Conservation (phyloP, 2,329 filamentous ascomycete genomes). For the Fusarium sp. region DNA sequence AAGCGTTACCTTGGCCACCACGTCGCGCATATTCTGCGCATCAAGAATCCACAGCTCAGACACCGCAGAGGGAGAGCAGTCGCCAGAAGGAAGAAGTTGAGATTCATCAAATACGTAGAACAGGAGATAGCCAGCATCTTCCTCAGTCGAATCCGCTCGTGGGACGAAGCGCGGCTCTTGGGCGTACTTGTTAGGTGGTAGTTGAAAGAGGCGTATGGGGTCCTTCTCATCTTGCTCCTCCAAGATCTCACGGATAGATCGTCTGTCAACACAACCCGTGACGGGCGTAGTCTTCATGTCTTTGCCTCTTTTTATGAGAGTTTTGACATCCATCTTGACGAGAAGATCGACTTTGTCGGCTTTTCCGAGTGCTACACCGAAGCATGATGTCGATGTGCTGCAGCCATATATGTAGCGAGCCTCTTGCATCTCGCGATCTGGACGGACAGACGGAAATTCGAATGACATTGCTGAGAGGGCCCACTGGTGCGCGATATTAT, state of each 20-base stretch:
- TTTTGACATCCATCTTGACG: constrained; percentile 71
- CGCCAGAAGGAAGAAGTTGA: constrained; percentile 68
- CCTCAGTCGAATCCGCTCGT: constrained; percentile 56
- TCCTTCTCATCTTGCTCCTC: constrained; percentile 62
- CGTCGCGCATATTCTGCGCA: constrained; percentile 72
- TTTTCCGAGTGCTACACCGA: constrained; percentile 73
- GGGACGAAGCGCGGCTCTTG: constrained; percentile 79
- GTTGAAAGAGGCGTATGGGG: constrained; percentile 72
- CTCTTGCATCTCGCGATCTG: constrained; percentile 68
- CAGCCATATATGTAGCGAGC: constrained; percentile 78
- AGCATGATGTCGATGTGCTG: constrained; percentile 70
- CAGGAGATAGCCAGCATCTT: constrained; percentile 78
- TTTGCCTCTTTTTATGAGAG: constrained; percentile 69
- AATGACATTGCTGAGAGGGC: constrained; percentile 76
- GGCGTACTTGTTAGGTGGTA: constrained; percentile 74
- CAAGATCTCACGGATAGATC: constrained; percentile 68
- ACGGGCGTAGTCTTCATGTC: constrained; percentile 62
- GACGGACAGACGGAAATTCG: constrained; percentile 75
- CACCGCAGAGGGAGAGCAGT: constrained; percentile 60
- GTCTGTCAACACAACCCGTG: constrained; percentile 74
- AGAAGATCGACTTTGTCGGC: constrained; percentile 77
- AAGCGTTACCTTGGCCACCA: constrained; percentile 71
- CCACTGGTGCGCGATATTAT: constrained; percentile 72
- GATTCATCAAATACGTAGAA: constrained; percentile 80
- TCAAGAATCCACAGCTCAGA: constrained; percentile 80